These are phyloP conservation scores for Pulveroboletus frians DNA, from an alignment of 768 basidiomycete genomes.

Conservation along the genomic window DNA sequence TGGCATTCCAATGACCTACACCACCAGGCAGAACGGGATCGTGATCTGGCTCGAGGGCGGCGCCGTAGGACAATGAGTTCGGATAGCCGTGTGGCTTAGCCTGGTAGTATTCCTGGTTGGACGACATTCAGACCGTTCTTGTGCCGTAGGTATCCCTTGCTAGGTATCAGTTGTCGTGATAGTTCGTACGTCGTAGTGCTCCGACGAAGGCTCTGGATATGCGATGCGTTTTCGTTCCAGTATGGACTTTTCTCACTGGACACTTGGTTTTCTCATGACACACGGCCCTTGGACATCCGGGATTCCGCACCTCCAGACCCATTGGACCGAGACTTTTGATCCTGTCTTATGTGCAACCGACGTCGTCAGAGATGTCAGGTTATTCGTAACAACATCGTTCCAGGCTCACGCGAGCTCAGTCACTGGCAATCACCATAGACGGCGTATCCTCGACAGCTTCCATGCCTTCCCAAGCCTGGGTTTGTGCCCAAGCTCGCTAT, in stretches of 20 bases:
- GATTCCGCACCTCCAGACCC: background rate
- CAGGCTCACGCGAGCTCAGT: too few relatives aligned
- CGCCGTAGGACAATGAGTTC: slow-evolving; percentile 10
- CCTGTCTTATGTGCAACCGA: too few relatives aligned
- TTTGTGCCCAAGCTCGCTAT: background rate
- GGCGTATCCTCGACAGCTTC: background rate
- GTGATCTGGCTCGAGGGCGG: slow-evolving; percentile 24
- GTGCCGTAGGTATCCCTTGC: background rate
- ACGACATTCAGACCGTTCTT: slow-evolving; percentile 16
- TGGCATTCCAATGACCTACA: slow-evolving; percentile 21
- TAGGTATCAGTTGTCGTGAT: slow-evolving; percentile 15
- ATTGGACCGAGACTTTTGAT: background rate
- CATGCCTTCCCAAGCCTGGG: background rate
- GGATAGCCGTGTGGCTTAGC: slow-evolving; percentile 7
- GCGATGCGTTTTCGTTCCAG: background rate
- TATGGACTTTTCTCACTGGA: background rate
- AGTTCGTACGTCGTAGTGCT: background rate
- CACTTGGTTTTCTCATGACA: background rate
- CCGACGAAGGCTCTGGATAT: slow-evolving; percentile 1
- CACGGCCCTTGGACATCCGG: background rate
- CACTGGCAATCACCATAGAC: too few relatives aligned
- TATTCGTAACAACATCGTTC: too few relatives aligned
- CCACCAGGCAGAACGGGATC: slow-evolving; percentile 26
- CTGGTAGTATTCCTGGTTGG: slow-evolving; percentile 25
- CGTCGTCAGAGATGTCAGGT: too few relatives aligned